Evolutionary conservation across 192 early-diverging fungal genomes (phyloP), one percentile per base, ranked within the genome.

Genomic region (Obelidium mucronatum): DNA sequence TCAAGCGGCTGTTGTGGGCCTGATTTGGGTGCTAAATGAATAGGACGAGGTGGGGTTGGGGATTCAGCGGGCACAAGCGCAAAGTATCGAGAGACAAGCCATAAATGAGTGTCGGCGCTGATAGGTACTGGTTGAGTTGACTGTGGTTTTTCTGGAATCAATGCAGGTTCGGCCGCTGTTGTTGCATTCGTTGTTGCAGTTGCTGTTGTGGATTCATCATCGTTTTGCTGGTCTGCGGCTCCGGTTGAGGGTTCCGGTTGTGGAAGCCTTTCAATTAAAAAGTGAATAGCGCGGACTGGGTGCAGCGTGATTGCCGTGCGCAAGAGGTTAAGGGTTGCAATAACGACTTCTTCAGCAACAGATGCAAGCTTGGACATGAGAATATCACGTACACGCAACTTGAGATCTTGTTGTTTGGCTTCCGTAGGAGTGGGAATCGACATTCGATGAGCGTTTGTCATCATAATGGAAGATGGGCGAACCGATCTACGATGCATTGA

Each of bases 321-420:
- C 34, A 97, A 80, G 34, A 98, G 76, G 62, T 92, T 95, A 22
- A 97, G 83, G 0, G 94, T 91, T 0, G 91, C 91, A 61, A 93
- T 92, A 2, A 96, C 93, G 3, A 96, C 94, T 34, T 92, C 88
- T 66, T 92, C 93, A 0, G 94, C 96, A 19, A 92, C 84, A 1
- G 97, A 97, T 72, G 92, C 90, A 40, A 98, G 83, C 37, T 97
- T 93, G 3, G 94, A 94, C 53, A 96, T 88, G 22, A 98, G 86
- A 2, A 98, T 83, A 68, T 88, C 87, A 22, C 87, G 80, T 11
- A 82, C 44, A 22, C 80, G 80, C 52, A 86, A 58, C 55, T 66
- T 30, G 2, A 83, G 17, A 17, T 83, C 79, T 58, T 78, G n/a
- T 34, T 30, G 13, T 22, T 13, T 37, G 42, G 17, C 17, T 44